Evolutionary conservation across 2,329 filamentous ascomycete genomes (phyloP).

Genomic region (Monilinia fructigena): DNA sequence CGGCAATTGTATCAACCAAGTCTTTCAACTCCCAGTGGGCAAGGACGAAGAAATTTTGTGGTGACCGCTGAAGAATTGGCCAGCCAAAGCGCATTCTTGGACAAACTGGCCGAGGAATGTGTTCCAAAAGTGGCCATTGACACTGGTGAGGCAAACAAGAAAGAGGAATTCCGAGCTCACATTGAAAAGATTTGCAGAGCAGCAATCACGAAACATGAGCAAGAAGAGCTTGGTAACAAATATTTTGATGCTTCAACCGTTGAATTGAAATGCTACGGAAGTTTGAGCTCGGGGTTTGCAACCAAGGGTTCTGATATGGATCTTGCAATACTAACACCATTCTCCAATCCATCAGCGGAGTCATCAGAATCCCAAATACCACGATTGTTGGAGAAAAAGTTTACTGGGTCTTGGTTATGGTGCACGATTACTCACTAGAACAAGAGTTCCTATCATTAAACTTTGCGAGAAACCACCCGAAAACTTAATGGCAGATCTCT

Average conservation of each 20-base stretch:
- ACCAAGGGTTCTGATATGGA: slow-evolving; percentile 91
- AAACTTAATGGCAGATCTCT: slow-evolving; percentile 58
- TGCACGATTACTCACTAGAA: slow-evolving; percentile 73
- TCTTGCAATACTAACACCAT: slow-evolving; percentile 69
- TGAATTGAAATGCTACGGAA: slow-evolving; percentile 77
- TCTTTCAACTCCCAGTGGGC: slow-evolving; percentile 22
- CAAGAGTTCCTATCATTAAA: slow-evolving; percentile 84
- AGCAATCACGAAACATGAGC: slow-evolving; percentile 55
- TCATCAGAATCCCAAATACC: slow-evolving; percentile 63
- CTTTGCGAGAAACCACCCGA: slow-evolving; percentile 70
- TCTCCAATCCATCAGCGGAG: slow-evolving; percentile 55
- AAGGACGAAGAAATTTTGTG: slow-evolving; percentile 27
- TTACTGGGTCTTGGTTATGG: slow-evolving; percentile 71
- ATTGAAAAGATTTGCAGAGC: slow-evolving; percentile 65
- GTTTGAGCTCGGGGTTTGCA: slow-evolving; percentile 80
- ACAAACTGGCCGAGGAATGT: slow-evolving; percentile 45
- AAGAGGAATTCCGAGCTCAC: slow-evolving; percentile 65
- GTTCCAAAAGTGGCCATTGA: slow-evolving; percentile 55
- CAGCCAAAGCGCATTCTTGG: slow-evolving; percentile 51
- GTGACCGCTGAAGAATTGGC: slow-evolving; percentile 46
- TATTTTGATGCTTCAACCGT: slow-evolving; percentile 56
- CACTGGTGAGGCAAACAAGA: slow-evolving; percentile 61
- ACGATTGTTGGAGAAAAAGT: slow-evolving; percentile 69
- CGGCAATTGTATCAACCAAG: slow-evolving; percentile 39
- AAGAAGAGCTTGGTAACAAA: slow-evolving; percentile 43